Conservation (phyloP, 805 yeast genomes). For the Ogataea parapolymorpha region DNA sequence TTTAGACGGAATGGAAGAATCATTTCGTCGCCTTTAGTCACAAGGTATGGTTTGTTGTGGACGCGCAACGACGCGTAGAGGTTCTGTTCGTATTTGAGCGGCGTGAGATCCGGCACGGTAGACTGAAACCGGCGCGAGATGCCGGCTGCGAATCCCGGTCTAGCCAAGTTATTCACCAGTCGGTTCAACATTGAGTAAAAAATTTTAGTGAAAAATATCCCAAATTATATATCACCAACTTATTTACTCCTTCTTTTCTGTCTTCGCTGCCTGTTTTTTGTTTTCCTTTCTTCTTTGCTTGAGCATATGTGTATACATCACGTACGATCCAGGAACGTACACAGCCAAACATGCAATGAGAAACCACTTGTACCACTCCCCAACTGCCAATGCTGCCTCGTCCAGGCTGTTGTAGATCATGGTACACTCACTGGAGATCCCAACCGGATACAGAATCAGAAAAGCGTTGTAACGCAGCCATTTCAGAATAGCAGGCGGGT, state of each 20-base stretch:
- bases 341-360: slow-evolving; percentile 56
- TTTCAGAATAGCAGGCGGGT: slow-evolving; percentile 56
- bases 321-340: slow-evolving; percentile 85
- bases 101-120: slow-evolving; percentile 44
- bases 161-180: slow-evolving; percentile 1
- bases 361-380: slow-evolving; percentile 49
- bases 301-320: slow-evolving; percentile 83
- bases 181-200: slow-evolving; percentile 8
- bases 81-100: slow-evolving; percentile 62
- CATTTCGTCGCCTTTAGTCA: slow-evolving; percentile 86
- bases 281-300: slow-evolving; percentile 79
- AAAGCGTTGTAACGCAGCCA: slow-evolving; percentile 83
- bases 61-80: slow-evolving; percentile 80
- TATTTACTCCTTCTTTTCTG: slow-evolving; percentile 6
- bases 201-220: slow-evolving; percentile 1
- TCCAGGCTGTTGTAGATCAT: slow-evolving; percentile 68
- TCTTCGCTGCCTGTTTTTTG: slow-evolving; percentile 31
- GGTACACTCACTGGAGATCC: slow-evolving; percentile 80
- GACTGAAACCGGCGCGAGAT: slow-evolving; percentile 3
- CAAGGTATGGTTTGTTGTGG: slow-evolving; percentile 81
- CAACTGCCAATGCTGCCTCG: slow-evolving; percentile 56
- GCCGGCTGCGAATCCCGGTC: slow-evolving; percentile 1
- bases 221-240: neutral
- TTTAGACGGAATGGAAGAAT: slow-evolving; percentile 75
- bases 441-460: slow-evolving; percentile 80